Conservation (phyloP, 2,329 filamentous ascomycete genomes). For the Setomelanomma holmii region DNA sequence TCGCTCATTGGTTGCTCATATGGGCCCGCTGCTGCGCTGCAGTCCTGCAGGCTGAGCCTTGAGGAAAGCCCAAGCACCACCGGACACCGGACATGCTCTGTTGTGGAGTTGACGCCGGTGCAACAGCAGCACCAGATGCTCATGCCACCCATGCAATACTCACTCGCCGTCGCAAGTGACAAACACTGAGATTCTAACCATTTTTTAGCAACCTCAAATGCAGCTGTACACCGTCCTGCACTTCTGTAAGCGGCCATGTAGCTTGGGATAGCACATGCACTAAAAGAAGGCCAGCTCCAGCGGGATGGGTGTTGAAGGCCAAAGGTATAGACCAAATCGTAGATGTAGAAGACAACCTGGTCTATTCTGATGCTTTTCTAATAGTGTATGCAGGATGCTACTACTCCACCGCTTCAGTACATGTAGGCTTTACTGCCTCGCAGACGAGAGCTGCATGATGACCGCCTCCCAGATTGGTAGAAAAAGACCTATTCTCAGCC, state of each 20-base stretch:
- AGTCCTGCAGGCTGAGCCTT: background rate
- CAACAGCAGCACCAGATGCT: background rate
- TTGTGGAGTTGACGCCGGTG: background rate
- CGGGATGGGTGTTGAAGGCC: background rate
- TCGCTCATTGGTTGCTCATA: background rate
- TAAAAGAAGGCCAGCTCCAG: background rate
- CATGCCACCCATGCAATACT: background rate
- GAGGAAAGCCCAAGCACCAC: background rate
- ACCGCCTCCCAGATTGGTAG: background rate
- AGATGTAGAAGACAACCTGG: background rate
- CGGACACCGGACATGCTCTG: background rate
- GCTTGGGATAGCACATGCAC: background rate
- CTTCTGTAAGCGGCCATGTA: background rate
- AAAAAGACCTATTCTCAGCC: background rate
- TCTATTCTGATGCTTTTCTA: background rate
- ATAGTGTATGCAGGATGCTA: background rate
- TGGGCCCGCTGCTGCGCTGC: background rate
- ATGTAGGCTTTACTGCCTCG: background rate
- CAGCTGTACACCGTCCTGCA: background rate
- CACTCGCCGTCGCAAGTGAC: no score
- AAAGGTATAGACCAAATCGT: background rate
- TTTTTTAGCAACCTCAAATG: background rate
- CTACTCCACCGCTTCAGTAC: background rate
- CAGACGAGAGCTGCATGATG: background rate
- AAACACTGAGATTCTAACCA: background rate